Base-by-base conservation (phyloP, 2,329 filamentous ascomycete species). In the Xylariaceae sp. region DNA sequence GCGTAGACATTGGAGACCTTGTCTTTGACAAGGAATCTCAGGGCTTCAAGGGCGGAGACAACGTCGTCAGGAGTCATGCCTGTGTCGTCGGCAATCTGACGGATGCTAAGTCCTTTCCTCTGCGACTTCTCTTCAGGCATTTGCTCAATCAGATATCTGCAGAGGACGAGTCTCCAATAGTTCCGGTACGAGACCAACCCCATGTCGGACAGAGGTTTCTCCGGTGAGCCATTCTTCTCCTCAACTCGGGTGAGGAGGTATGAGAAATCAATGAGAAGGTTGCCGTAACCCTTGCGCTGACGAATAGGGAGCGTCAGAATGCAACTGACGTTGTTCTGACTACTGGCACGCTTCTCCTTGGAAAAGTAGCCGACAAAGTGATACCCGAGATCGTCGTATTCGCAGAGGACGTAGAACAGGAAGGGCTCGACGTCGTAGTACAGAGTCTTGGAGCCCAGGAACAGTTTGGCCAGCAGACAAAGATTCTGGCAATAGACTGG, bases 321-420 rank as follows among this genome's bases (percentile, higher is more conserved):
- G 71, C 94, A 99, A 9, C 91, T 97, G 44, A 99, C 94, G 60
- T 99, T 99, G 71, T 99, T 97, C 62, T 92, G 87, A 55, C 91
- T 96, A 70, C 90, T 93, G 2, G 90, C 88, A 41, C 95, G 82
- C 73, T 99, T 99, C 73, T 99, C 94, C 69, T 99, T 99, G 46
- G 94, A 97, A 65, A 99, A 99, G 68, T 99, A 99, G n/a, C 94
- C 94, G 22, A 97, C 93, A 61, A 99, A 94, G 68, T 97, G 94
- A 66, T 94, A 97, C 16, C 93, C 93, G 16, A 87, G 82, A 50
- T 94, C 88, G 65, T 97, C 89, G 62, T 92, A 93, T 63, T 96
- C 94, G 59, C 91, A 96, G 74, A 97, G 89, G 62, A 97, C 92
- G 69, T 97, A 97, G 74, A 97, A 97, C 6, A 97, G 73, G 69